Conservation (phyloP, 1,284 basidiomycete species). For the Heliocybe sulcata region DNA sequence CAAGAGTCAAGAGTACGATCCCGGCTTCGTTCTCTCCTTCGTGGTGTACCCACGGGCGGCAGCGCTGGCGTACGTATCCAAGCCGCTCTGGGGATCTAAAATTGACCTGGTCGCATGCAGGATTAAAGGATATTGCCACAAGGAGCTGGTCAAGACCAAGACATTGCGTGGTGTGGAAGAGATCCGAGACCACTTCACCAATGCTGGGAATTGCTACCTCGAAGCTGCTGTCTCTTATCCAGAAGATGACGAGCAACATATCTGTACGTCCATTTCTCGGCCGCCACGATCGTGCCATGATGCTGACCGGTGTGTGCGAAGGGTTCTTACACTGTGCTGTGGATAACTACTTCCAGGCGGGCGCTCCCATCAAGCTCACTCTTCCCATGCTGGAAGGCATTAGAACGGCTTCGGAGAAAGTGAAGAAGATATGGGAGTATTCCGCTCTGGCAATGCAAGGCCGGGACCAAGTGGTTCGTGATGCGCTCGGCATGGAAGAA, state of each 20-base stretch:
- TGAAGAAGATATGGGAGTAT: conserved; percentile 18
- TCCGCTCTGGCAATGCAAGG: conserved; percentile 11
- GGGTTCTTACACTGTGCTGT: conserved; percentile 11
- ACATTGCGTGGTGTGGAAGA: conserved; percentile 6
- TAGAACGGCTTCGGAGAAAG: conserved; percentile 12
- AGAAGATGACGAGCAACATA: conserved; percentile 26
- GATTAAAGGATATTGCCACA: conserved; percentile 26
- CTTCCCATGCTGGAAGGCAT: conserved; percentile 11
- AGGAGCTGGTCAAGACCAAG: conserved; percentile 11
- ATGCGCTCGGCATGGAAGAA: conserved; percentile 6
- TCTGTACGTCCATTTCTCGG: conserved; percentile 10
- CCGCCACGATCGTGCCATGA: no score
- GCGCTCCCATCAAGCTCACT: conserved; percentile 6
- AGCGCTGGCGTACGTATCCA: conserved; percentile 25
- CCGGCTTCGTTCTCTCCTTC: conserved; percentile 23
- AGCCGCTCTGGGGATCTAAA: neutral
- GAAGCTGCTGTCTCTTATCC: conserved; percentile 20
- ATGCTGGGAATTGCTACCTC: conserved; percentile 19
- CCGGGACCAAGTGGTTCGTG: conserved; percentile 5
- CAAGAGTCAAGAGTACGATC: conserved; percentile 11
- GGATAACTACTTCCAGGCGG: conserved; percentile 7
- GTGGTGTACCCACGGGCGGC: conserved; percentile 28
- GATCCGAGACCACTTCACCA: conserved; percentile 7
- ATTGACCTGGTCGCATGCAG: conserved; percentile 11
- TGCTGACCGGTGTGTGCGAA: conserved; percentile 1